These are phyloP conservation scores for Colletotrichum sidae DNA, from an alignment of 2,329 filamentous ascomycete genomes.

Conservation along the genomic window DNA sequence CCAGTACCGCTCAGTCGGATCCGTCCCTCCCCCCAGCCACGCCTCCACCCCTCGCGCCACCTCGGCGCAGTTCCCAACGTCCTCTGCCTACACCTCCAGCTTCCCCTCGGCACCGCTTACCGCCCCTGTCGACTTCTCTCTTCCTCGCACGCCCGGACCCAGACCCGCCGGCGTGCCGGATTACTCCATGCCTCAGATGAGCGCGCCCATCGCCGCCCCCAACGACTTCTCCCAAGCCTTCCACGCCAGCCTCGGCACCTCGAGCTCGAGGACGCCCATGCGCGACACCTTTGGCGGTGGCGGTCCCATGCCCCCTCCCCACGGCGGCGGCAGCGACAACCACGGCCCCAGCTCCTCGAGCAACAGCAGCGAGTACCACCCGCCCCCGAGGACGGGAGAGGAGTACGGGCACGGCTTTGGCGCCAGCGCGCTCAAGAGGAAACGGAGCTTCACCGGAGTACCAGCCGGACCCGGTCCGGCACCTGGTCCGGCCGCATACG, in stretches of 20 bases:
- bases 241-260: conserved; percentile 51
- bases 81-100: conserved; percentile 57
- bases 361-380: conserved; percentile 24
- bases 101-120: conserved; percentile 66
- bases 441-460: conserved; percentile 50
- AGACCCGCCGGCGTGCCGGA: conserved; percentile 53
- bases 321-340: conserved; percentile 21
- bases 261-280: conserved; percentile 56
- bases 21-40: conserved; percentile 45
- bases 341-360: conserved; percentile 26
- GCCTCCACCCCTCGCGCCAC: conserved; percentile 46
- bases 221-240: conserved; percentile 64
- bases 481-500: conserved; percentile 37
- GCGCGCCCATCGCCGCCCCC: conserved; percentile 64
- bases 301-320: conserved; percentile 39
- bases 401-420: conserved; percentile 44
- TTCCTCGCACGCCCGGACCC: conserved; percentile 56
- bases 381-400: conserved; percentile 40
- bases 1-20: conserved; percentile 55
- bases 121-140: conserved; percentile 64
- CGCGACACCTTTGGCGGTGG: conserved; percentile 56
- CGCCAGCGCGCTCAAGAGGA: conserved; percentile 47
- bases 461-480: conserved; percentile 27
- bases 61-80: conserved; percentile 30
- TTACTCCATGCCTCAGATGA: conserved; percentile 66